Conservation (phyloP, 805 yeast genomes). For the Barnettozyma wickerhamii region DNA sequence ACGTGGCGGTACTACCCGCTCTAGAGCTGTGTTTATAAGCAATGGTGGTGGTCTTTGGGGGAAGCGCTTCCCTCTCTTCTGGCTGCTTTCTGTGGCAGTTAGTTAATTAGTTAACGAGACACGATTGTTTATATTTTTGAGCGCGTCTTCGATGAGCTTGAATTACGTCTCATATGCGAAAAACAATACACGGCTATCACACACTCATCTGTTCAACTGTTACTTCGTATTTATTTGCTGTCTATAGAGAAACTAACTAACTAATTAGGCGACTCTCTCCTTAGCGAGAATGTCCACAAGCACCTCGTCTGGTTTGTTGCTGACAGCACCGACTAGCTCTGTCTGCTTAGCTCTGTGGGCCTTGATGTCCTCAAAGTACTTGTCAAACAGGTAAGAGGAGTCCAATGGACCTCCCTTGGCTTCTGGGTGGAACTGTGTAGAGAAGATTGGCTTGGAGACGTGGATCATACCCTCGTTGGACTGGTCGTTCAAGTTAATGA, state of each 20-base stretch:
- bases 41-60: too few species aligned
- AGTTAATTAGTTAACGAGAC: neutral
- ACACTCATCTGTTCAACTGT: neutral
- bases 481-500: slow-evolving; percentile 89
- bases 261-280: slow-evolving; percentile 48
- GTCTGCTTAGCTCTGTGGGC: slow-evolving; percentile 44
- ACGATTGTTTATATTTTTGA: too few species aligned
- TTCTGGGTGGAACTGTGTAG: slow-evolving; percentile 98
- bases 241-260: neutral
- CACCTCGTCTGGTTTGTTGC: slow-evolving; percentile 41
- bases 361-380: slow-evolving; percentile 68
- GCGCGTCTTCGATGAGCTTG: too few species aligned
- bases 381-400: slow-evolving; percentile 86
- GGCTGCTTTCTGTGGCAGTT: neutral
- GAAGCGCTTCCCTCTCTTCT: neutral
- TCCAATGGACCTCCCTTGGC: slow-evolving; percentile 99
- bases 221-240: neutral
- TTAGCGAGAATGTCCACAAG: slow-evolving; percentile 61
- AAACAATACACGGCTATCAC: neutral
- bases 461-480: slow-evolving; percentile 98
- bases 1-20: neutral
- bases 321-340: slow-evolving; percentile 37
- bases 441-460: slow-evolving; percentile 79
- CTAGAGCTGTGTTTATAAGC: too few species aligned
- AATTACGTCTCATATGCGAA: too few species aligned